A percentile compares a stretch with the other conserved stretches of the same genome.
phyloP scores from a whole-genome alignment of 768 basidiomycete genomes.

The Dentipellis sp. region DNA sequence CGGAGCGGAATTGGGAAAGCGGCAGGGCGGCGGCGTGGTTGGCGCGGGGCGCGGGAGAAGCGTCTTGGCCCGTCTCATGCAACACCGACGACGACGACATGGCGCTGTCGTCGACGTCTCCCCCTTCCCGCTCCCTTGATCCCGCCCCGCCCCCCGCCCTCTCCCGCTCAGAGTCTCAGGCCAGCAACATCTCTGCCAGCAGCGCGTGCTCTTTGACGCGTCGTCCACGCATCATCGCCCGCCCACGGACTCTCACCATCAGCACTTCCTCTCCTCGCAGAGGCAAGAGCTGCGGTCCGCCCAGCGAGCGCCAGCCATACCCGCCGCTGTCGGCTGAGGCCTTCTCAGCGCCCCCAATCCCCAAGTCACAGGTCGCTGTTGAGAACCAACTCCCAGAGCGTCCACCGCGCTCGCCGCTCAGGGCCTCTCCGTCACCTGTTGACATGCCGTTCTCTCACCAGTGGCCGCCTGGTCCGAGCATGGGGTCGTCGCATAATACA shows the following conservation, averaged over 20 bases:
- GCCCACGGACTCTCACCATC: constrained; percentile 16
- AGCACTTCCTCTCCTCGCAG: constrained; percentile 13
- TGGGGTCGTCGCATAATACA: constrained; percentile 10
- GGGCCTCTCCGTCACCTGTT: constrained; percentile 6
- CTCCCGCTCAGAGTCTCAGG: constrained; percentile 22
- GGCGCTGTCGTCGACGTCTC: constrained; percentile 20
- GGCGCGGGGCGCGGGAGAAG: neutral
- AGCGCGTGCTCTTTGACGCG: constrained; percentile 20
- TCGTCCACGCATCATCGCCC: constrained; percentile 22
- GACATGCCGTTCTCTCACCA: constrained; percentile 2
- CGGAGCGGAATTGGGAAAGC: neutral
- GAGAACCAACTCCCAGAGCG: constrained; percentile 6
- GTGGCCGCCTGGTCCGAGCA: constrained; percentile 5
- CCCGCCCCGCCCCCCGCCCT: constrained; percentile 6
- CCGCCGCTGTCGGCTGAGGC: constrained; percentile 7
- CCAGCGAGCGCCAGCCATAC: constrained; percentile 9
- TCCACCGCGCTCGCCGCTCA: constrained; percentile 13
- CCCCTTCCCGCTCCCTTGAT: constrained; percentile 10
- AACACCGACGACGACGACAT: constrained; percentile 19
- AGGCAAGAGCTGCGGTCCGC: constrained; percentile 17
- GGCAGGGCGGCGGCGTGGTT: no score
- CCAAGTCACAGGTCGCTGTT: constrained; percentile 7
- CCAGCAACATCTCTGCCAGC: constrained; percentile 18
- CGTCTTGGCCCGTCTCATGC: constrained; percentile 7
- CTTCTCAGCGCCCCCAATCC: constrained; percentile 11